Conservation (phyloP, 2,329 filamentous ascomycete species). For the Coniochaeta sp. region DNA sequence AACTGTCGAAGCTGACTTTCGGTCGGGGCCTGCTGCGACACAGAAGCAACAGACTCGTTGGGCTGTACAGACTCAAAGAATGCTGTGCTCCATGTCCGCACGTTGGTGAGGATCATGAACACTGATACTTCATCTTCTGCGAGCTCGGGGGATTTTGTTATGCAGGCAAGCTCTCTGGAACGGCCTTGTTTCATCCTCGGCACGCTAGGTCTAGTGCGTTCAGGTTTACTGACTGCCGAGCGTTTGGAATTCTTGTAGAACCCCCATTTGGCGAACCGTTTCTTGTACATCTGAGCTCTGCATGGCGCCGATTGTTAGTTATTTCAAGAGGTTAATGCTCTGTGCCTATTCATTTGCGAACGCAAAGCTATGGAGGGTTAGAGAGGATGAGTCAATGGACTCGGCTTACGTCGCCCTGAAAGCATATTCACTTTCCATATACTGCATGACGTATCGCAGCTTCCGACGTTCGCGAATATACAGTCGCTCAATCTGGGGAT, state of each 20-base stretch:
- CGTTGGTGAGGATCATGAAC: slow-evolving; percentile 4
- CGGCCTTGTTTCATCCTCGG: not conserved
- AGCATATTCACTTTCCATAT: slow-evolving; percentile 9
- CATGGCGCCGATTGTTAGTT: not conserved
- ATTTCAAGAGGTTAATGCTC: not conserved
- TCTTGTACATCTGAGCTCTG: slow-evolving; percentile 16
- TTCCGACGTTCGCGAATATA: slow-evolving; percentile 12
- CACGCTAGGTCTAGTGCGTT: not conserved
- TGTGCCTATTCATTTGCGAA: not conserved
- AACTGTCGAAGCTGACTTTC: not conserved
- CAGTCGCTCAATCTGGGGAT: slow-evolving; percentile 10
- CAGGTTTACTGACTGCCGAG: not conserved
- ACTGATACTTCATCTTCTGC: not conserved
- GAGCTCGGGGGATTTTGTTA: not conserved
- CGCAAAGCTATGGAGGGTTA: too few relatives aligned
- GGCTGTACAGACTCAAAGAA: not conserved
- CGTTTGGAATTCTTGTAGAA: slow-evolving; percentile 10
- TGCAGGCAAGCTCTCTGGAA: not conserved
- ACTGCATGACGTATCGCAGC: slow-evolving; percentile 11
- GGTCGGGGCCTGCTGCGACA: not conserved
- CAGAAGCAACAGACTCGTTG: slow-evolving; percentile 4
- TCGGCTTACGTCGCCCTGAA: slow-evolving; percentile 13
- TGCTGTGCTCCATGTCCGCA: slow-evolving; percentile 3
- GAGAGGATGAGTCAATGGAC: not conserved
- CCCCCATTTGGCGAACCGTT: slow-evolving; percentile 14